These are phyloP conservation scores for Aspergillus proliferans DNA, from an alignment of 2,329 filamentous ascomycete species.

Conservation along the genomic window DNA sequence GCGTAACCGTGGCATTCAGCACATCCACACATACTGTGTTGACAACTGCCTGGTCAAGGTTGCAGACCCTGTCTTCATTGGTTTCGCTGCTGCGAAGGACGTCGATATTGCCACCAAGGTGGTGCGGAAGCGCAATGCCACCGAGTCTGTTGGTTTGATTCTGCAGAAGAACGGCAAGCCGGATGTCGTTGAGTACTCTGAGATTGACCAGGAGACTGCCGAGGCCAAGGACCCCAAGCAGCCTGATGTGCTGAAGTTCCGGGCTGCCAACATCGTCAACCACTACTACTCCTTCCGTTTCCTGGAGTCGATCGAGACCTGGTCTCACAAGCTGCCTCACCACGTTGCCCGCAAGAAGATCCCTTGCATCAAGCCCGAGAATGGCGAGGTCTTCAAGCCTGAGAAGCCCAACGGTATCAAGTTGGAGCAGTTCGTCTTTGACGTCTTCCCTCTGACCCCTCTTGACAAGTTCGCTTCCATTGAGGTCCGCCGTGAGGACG, in stretches of 20 bases:
- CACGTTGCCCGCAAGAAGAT: constrained; percentile 99
- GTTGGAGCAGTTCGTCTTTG: constrained; percentile 98
- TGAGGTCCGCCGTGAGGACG: constrained; percentile 93
- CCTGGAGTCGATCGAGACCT: constrained; percentile 81
- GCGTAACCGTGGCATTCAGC: constrained; percentile 79
- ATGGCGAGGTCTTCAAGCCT: constrained; percentile 77
- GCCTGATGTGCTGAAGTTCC: constrained; percentile 79
- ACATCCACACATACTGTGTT: constrained; percentile 96
- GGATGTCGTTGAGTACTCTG: constrained; percentile 96
- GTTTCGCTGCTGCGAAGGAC: constrained; percentile 78
- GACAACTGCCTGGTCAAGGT: constrained; percentile 99
- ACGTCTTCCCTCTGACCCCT: constrained; percentile 85
- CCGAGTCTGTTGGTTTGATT: constrained; percentile 92
- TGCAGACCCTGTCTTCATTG: constrained; percentile 93
- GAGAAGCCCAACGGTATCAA: constrained; percentile 97
- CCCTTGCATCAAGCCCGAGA: constrained; percentile 69
- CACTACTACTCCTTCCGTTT: constrained; percentile 98
- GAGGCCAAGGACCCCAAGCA: constrained; percentile 82
- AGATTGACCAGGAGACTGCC: constrained; percentile 84
- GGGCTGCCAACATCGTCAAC: constrained; percentile 98
- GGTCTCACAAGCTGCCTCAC: constrained; percentile 80
- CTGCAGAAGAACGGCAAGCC: constrained; percentile 92
- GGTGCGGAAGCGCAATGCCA: constrained; percentile 95
- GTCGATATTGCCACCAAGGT: constrained; percentile 98
- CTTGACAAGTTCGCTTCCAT: constrained; percentile 89